Percentiles rank a stretch among this genome's conserved stretches.
These are phyloP conservation scores for Quercus lobata DNA, from an alignment of 331 rosid species.

Conservation along the genomic window DNA sequence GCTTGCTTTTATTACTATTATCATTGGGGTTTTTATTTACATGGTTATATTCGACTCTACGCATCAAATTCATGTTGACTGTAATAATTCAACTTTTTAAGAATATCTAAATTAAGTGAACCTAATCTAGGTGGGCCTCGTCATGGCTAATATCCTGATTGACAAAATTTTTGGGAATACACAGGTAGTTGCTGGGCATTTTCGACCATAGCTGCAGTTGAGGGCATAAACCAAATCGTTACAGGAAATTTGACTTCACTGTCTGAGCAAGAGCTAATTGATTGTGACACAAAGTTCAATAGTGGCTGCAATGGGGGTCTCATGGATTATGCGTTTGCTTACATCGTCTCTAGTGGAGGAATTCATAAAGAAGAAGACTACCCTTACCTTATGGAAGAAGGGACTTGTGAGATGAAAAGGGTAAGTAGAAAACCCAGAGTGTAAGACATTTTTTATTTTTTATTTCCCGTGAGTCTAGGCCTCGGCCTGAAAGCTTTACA, in stretches of 20 bases:
- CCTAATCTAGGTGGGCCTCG: no score
- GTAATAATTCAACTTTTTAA: not conserved
- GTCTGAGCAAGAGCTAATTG: conserved; percentile 68
- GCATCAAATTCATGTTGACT: not conserved
- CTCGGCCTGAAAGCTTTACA: no score
- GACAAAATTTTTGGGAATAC: not conserved
- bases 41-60: no score
- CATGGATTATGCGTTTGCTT: conserved; percentile 68
- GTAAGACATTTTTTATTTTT: not conserved
- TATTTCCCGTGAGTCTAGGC: no score
- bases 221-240: conserved; percentile 64
- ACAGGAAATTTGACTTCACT: conserved; percentile 56
- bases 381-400: conserved; percentile 64
- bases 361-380: conserved; percentile 66
- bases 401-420: conserved; percentile 57
- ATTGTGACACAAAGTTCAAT: conserved; percentile 57
- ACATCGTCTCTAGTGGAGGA: conserved; percentile 50
- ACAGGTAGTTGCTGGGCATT: conserved; percentile 84
- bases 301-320: conserved; percentile 74
- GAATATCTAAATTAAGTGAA: no score
- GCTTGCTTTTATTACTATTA: no score
- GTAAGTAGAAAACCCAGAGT: conserved; percentile 6
- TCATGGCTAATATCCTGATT: not conserved
- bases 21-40: no score
- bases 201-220: conserved; percentile 63